A percentile compares a stretch with the other conserved stretches of the same genome.
Conservation (phyloP, 164 flowering plant species). For the Berberis thunbergii region DNA sequence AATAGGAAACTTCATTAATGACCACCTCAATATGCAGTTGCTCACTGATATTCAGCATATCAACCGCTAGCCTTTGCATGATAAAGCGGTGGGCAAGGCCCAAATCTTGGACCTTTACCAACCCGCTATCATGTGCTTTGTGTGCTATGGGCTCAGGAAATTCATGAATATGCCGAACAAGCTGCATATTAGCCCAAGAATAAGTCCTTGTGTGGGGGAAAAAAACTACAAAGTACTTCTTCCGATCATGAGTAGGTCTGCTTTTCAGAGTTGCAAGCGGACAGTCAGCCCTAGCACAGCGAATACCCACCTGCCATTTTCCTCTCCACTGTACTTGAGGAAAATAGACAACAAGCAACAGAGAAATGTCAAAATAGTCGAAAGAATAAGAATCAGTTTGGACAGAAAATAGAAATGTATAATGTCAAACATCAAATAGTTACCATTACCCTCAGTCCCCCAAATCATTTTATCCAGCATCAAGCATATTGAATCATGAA, state of each 20-base stretch:
- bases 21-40: conserved; percentile 67
- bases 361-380: conserved; percentile 1
- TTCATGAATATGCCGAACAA: conserved; percentile 64
- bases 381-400: neutral
- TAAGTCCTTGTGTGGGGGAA: conserved; percentile 76
- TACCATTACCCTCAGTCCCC: conserved; percentile 96
- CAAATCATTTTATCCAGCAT: conserved; percentile 53
- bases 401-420: neutral
- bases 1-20: neutral
- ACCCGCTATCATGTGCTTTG: conserved; percentile 51
- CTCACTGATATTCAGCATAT: conserved; percentile 65
- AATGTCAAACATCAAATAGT: conserved; percentile 3
- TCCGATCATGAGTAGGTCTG: conserved; percentile 77
- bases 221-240: conserved; percentile 73
- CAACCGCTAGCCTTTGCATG: conserved; percentile 75
- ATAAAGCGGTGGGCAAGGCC: conserved; percentile 62
- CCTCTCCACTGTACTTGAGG: conserved; percentile 74
- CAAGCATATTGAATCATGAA: conserved; percentile 11
- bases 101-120: conserved; percentile 73
- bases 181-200: conserved; percentile 81
- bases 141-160: conserved; percentile 77
- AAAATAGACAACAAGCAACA: conserved; percentile 4
- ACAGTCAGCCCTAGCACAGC: conserved; percentile 86
- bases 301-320: conserved; percentile 90
- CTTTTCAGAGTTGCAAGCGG: conserved; percentile 71